Evolutionary conservation across 371 early-diverging fungal genomes (phyloP), one percentile per base, ranked within the genome.

Genomic region (Chytridiales sp.): DNA sequence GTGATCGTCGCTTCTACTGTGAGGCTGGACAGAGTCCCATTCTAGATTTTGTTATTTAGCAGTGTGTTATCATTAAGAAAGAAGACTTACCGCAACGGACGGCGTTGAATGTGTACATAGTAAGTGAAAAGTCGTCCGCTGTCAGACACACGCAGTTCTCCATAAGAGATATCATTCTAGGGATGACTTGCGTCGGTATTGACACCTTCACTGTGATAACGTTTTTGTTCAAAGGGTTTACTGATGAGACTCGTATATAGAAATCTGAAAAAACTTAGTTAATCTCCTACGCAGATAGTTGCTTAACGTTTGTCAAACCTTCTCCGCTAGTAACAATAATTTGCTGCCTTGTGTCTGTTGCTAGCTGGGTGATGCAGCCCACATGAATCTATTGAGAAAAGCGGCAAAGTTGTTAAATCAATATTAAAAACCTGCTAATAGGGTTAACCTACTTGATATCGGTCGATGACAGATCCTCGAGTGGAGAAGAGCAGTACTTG

Each of bases 1-100:
- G 60, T 80, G 80, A 59, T 80, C 80, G 36, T 76, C 74, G 35
- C 65, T 70, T 39, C 62, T 62, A 40, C 58, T 65, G 41, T 79
- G 79, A 26, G 13, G 56, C 56, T 29, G 44, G 15, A 22, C 44
- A 8, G 9, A 17, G 19, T 11, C 13, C 31, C 50, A 11, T 11
- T 6, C 43, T 58, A 63, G 17, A 74, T 54, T 3, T 44, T 27
- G 2, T 61, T 76, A 15, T 71, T 55, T 4, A 24, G 40, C 24
- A 74, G 66, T 3, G 70, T 68, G 55, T 73, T 70, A 56, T 78
- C 73, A 34, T 69, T 64, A 22, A 15, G 34, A 49, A 39, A 50
- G 38, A 47, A 47, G 27, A 49, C 39, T 17, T 11, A 69, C 70
- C 56, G 56, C 54, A 47, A 29, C 46, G 46, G 4, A 47, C 47